Conservation (phyloP, 2,329 filamentous ascomycete genomes). For the Aspergillus ustus region DNA sequence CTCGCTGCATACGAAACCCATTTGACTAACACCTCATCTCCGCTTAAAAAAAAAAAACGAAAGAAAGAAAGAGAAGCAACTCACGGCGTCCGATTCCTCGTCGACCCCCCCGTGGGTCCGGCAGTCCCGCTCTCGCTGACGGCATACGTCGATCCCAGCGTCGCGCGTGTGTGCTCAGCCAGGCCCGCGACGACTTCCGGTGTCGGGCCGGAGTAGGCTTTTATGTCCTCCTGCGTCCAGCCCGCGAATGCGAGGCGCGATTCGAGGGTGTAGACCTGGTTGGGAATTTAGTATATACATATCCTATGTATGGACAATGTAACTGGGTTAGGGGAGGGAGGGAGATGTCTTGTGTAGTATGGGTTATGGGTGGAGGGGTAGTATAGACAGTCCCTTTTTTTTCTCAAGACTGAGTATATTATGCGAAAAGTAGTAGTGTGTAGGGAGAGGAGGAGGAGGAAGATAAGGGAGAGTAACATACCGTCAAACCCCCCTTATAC, state of each 20-base stretch:
- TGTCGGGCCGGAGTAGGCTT: slow-evolving; percentile 63
- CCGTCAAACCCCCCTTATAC: slow-evolving; percentile 66
- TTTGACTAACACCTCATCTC: too few relatives aligned
- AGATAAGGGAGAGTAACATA: too few relatives aligned
- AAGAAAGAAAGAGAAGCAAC: slow-evolving; percentile 13
- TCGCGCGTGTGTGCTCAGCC: slow-evolving; percentile 61
- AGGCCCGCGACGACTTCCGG: slow-evolving; percentile 61
- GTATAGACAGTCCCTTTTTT: too few relatives aligned
- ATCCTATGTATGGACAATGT: too few relatives aligned
- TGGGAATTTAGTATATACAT: neutral
- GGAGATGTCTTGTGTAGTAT: too few relatives aligned
- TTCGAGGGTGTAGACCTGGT: slow-evolving; percentile 61
- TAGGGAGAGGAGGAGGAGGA: too few relatives aligned
- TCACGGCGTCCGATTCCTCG: slow-evolving; percentile 61
- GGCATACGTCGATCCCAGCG: slow-evolving; percentile 61
- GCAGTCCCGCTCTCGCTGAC: slow-evolving; percentile 66
- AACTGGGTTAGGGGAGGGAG: too few relatives aligned
- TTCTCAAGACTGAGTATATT: too few relatives aligned
- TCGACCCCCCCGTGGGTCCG: slow-evolving; percentile 64
- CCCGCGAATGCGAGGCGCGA: slow-evolving; percentile 63
- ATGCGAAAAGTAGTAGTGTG: too few relatives aligned
- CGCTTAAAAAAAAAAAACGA: too few relatives aligned
- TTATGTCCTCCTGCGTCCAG: slow-evolving; percentile 61
- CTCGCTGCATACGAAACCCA: too few relatives aligned
- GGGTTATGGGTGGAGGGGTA: too few relatives aligned